Conservation (phyloP, 2,329 filamentous ascomycete species). For the Neofusicoccum sp. region DNA sequence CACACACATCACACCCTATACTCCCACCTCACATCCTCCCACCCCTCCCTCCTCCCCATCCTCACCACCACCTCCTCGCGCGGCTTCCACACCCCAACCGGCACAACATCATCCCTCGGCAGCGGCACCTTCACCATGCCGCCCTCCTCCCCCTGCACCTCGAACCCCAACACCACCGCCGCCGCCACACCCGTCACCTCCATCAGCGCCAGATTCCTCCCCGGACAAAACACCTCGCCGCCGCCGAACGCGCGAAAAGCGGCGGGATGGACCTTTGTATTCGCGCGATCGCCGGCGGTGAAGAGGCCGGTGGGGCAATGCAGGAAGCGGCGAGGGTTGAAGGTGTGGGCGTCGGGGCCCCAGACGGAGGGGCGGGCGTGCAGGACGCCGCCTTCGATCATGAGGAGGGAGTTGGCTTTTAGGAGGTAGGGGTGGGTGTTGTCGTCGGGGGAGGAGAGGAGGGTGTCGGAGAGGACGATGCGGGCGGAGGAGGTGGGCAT, state of each 20-base stretch:
- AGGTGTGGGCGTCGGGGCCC: conserved; percentile 46
- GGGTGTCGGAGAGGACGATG: conserved; percentile 46
- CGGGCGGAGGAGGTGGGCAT: conserved; percentile 45
- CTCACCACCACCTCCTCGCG: background rate
- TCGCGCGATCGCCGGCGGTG: conserved; percentile 26
- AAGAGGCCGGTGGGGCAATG: background rate
- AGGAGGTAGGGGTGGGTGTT: conserved; percentile 54
- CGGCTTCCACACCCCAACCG: background rate
- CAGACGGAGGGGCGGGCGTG: conserved; percentile 47
- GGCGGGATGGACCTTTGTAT: background rate
- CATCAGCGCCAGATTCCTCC: background rate
- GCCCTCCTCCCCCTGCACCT: background rate
- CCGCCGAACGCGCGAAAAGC: conserved; percentile 4
- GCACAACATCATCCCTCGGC: background rate
- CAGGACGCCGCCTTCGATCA: conserved; percentile 49
- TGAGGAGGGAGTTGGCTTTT: conserved; percentile 46
- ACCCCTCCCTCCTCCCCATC: background rate
- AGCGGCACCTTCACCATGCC: background rate
- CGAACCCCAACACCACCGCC: background rate
- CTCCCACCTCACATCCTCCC: conserved; percentile 5
- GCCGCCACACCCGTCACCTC: background rate
- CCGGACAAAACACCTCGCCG: conserved; percentile 9
- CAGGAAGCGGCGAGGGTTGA: conserved; percentile 38
- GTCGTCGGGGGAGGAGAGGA: conserved; percentile 33
- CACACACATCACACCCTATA: background rate